phyloP scores from a whole-genome alignment of 2,329 filamentous ascomycete genomes.

The Alternaria atra region DNA sequence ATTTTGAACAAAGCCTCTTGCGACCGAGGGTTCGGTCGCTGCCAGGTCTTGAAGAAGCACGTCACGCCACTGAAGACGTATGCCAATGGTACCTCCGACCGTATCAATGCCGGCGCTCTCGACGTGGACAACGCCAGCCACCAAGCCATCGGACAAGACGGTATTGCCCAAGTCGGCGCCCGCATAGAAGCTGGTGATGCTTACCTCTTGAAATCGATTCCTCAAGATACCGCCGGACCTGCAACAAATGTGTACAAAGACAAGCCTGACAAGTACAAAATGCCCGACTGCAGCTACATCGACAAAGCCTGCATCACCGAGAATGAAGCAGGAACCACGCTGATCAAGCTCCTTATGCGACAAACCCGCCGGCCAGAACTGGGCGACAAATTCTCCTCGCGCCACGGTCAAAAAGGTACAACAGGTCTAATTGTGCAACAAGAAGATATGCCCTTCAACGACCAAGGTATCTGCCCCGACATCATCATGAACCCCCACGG shows the following conservation, averaged over 20 bases:
- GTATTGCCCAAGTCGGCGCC: constrained; percentile 85
- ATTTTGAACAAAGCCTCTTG: constrained; percentile 96
- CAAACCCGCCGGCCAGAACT: constrained; percentile 95
- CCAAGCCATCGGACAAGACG: constrained; percentile 82
- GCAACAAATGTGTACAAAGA: constrained; percentile 72
- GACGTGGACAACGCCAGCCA: constrained; percentile 65
- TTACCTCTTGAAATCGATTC: constrained; percentile 89
- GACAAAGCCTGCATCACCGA: constrained; percentile 96
- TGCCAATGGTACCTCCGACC: constrained; percentile 75
- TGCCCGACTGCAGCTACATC: constrained; percentile 85
- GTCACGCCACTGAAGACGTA: constrained; percentile 87
- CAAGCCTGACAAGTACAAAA: constrained; percentile 78
- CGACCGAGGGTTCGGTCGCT: constrained; percentile 93
- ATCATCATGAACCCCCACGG: constrained; percentile 99
- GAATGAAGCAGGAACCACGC: constrained; percentile 81
- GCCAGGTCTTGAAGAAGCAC: constrained; percentile 98
- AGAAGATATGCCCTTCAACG: constrained; percentile 95
- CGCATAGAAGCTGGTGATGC: constrained; percentile 80
- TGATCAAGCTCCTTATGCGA: constrained; percentile 95
- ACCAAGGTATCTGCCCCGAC: constrained; percentile 89
- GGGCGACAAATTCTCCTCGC: constrained; percentile 98
- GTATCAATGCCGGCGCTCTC: constrained; percentile 55
- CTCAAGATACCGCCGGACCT: constrained; percentile 77
- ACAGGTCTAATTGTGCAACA: constrained; percentile 96
- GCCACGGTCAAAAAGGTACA: constrained; percentile 97